Conservation (phyloP, 352 stramenopile genomes). For the Globisporangium lucens region DNA sequence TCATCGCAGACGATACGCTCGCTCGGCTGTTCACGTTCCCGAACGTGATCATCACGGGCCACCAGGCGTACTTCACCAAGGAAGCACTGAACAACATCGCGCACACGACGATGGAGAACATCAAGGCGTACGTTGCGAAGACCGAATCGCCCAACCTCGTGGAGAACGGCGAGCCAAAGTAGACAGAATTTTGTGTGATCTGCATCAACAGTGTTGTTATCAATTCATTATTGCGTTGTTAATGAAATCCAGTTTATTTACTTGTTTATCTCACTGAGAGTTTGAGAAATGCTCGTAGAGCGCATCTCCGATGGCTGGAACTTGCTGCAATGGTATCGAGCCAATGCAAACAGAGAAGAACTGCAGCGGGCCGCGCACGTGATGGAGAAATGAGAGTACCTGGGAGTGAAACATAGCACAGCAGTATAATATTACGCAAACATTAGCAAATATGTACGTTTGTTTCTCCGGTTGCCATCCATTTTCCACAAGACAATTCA, state of each 20-base stretch:
- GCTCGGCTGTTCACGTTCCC: slow-evolving; percentile 77
- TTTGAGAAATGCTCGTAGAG: slow-evolving; percentile 16
- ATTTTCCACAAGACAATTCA: neutral
- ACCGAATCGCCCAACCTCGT: slow-evolving; percentile 54
- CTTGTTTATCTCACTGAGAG: neutral
- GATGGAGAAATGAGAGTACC: slow-evolving; percentile 36
- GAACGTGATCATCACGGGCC: slow-evolving; percentile 79
- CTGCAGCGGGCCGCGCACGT: slow-evolving; percentile 27
- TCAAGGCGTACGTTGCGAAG: slow-evolving; percentile 41
- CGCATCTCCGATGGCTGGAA: slow-evolving; percentile 22
- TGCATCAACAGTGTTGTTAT: neutral
- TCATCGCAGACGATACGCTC: slow-evolving; percentile 69
- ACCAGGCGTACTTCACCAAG: slow-evolving; percentile 81
- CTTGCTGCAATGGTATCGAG: slow-evolving; percentile 18
- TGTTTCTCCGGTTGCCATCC: neutral
- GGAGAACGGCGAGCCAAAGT: slow-evolving; percentile 28
- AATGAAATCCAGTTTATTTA: neutral
- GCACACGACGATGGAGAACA: slow-evolving; percentile 72
- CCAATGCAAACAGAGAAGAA: slow-evolving; percentile 31
- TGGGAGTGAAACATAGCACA: slow-evolving; percentile 1
- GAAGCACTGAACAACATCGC: slow-evolving; percentile 72
- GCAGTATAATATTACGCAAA: neutral
- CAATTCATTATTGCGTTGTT: neutral
- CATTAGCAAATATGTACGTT: neutral
- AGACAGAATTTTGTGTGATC: neutral